phyloP scores from a whole-genome alignment of 208 protist species.

The Leishmania turanica region DNA sequence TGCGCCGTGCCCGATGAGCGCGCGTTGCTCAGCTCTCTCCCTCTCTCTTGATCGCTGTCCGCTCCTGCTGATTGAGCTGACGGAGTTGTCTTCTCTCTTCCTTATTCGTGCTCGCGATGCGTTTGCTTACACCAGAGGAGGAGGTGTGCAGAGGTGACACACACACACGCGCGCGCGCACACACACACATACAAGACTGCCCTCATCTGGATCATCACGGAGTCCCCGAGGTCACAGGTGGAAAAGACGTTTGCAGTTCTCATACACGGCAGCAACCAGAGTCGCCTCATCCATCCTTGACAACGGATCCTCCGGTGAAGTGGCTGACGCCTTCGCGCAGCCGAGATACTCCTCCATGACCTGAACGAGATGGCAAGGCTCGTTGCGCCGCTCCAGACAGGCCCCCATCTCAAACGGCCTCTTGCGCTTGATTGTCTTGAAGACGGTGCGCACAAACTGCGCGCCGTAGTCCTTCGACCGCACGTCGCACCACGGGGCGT shows the following conservation, averaged over 20 bases:
- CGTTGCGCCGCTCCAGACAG: conserved; percentile 90
- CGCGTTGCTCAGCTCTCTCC: neutral
- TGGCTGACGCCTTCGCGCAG: conserved; percentile 8
- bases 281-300: conserved; percentile 33
- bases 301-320: neutral
- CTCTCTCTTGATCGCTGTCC: neutral
- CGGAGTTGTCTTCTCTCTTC: neutral
- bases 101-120: neutral
- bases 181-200: neutral
- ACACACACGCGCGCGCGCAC: neutral
- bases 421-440: conserved; percentile 59
- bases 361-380: conserved; percentile 89
- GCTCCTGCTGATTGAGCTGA: neutral
- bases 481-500: conserved; percentile 96
- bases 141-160: neutral
- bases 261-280: conserved; percentile 41
- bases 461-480: conserved; percentile 87
- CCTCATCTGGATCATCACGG: neutral
- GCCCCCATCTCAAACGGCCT: conserved; percentile 59
- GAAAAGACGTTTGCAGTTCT: conserved; percentile 56
- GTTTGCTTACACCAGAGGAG: neutral
- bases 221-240: conserved; percentile 1
- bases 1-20: neutral
- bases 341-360: conserved; percentile 77
- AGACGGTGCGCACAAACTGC: conserved; percentile 66